Evolutionary conservation across 108 stramenopile species (phyloP), one percentile per base, ranked within the genome.

Genomic region (Fistulifera pelliculosa): DNA sequence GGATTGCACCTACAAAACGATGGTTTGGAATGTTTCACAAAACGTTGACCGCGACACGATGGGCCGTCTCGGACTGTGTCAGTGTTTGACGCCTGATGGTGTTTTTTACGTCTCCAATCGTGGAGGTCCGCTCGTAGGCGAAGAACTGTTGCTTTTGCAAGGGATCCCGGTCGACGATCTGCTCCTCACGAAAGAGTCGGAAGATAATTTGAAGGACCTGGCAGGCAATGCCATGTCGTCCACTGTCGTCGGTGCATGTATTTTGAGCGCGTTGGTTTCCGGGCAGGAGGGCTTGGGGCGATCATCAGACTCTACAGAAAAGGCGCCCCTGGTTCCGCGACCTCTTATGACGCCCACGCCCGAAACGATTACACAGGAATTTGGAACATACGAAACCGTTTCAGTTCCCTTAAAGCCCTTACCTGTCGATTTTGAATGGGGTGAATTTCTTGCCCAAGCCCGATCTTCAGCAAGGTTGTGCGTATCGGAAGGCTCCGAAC

Each of bases 11-110:
- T 66, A 70, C 69, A 70, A 70, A 62, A 70, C 74, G 13, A 66
- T 71, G 60, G 65, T 70, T n/a, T 75, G 74, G 74, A 70, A 75
- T 57, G 26, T 75, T 16, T 62, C 60, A 13, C 74, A 75, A 54
- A 75, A 75, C 54, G 68, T 66, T 8, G 69, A 70, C 38, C 58
- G 74, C 7, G 69, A 69, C 56, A 61, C 70, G 25, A 71, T 66
- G 70, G 65, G 65, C 6, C 62, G 61, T 47, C 65, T 66, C 40
- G 69, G 65, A 1, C 49, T 75, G 38, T 70, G 56, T 57, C 60
- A 49, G 21, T 75, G 74, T 54, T 31, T 75, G 27, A 75, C 74
- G 14, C 74, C 74, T 7, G 64, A 65, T 27, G 60, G 69, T 12
- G 65, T 66, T 15, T 58, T 64, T 18, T 75, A 62, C 65, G 74